Percentiles rank a stretch among this genome's conserved stretches.
These are phyloP conservation scores for Domatiomyces catenatus DNA, from an alignment of 2,329 filamentous ascomycete genomes.

Conservation along the genomic window DNA sequence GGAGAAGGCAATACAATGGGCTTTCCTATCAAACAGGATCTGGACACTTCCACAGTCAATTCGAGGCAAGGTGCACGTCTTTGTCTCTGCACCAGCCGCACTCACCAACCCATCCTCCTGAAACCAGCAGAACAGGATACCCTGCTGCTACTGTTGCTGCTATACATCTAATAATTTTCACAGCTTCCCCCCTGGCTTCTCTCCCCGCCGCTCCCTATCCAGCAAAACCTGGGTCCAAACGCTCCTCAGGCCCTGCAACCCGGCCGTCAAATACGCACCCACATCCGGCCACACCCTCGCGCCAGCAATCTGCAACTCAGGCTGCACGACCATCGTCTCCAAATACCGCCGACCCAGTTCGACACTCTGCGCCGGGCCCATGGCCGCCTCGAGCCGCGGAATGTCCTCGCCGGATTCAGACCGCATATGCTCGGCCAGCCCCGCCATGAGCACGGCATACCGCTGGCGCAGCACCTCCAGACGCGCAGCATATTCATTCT, in stretches of 20 bases:
- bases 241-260: not conserved
- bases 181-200: not conserved
- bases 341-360: constrained; percentile 10
- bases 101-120: too few species aligned
- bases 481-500: not conserved
- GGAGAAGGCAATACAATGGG: too few species aligned
- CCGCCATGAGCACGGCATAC: constrained; percentile 7
- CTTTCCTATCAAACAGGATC: too few species aligned
- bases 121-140: too few species aligned
- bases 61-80: too few species aligned
- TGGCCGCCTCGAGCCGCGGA: constrained; percentile 6
- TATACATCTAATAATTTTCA: not conserved
- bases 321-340: constrained; percentile 8
- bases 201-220: not conserved
- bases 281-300: constrained; percentile 7
- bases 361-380: constrained; percentile 6
- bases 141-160: too few species aligned
- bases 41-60: too few species aligned
- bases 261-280: constrained; percentile 6
- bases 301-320: constrained; percentile 6
- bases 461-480: not conserved
- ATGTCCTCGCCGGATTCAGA: constrained; percentile 12
- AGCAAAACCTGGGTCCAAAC: not conserved
- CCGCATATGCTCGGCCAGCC: constrained; percentile 12
- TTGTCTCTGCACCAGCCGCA: too few species aligned